Percentiles rank a stretch among this genome's conserved stretches.
These are phyloP conservation scores for Rugonectria rugulosa DNA, from an alignment of 2,329 filamentous ascomycete species.

Conservation along the genomic window DNA sequence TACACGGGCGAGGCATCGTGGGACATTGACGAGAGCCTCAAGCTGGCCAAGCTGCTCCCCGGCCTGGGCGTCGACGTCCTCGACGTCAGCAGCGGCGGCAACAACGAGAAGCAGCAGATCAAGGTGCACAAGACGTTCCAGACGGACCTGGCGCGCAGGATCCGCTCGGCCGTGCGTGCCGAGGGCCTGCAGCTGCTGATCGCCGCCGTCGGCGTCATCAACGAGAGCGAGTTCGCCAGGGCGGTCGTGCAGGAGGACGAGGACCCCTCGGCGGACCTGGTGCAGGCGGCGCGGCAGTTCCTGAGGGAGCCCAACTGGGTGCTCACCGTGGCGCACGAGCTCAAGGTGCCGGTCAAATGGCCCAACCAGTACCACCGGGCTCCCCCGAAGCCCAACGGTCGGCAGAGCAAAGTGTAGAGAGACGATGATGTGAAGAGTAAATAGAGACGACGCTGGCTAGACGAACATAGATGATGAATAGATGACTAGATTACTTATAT, in stretches of 20 bases:
- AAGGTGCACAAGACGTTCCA: conserved; percentile 73
- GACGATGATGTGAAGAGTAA: too few relatives aligned
- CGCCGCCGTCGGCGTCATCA: conserved; percentile 78
- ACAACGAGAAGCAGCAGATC: conserved; percentile 68
- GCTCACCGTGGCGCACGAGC: conserved; percentile 73
- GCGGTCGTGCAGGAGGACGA: conserved; percentile 58
- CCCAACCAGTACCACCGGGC: conserved; percentile 68
- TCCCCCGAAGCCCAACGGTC: conserved; percentile 16
- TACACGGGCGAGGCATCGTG: conserved; percentile 59
- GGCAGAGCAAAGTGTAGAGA: too few relatives aligned
- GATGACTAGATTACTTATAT: too few relatives aligned
- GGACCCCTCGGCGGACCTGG: conserved; percentile 68
- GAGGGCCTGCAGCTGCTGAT: conserved; percentile 66
- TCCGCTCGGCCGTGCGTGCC: conserved; percentile 70
- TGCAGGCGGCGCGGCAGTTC: conserved; percentile 77
- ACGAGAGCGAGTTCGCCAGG: conserved; percentile 72
- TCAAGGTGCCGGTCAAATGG: conserved; percentile 75
- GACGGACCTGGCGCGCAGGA: conserved; percentile 72
- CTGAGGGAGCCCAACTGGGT: conserved; percentile 84
- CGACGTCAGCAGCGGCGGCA: conserved; percentile 82
- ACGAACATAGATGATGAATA: not conserved
- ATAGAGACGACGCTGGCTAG: too few relatives aligned
- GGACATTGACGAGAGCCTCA: conserved; percentile 67
- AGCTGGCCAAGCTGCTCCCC: conserved; percentile 64
- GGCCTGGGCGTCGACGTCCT: conserved; percentile 80